A percentile compares a stretch with the other conserved stretches of the same genome.
Conservation (phyloP, 257 asterid species). For the Phtheirospermum japonicum region DNA sequence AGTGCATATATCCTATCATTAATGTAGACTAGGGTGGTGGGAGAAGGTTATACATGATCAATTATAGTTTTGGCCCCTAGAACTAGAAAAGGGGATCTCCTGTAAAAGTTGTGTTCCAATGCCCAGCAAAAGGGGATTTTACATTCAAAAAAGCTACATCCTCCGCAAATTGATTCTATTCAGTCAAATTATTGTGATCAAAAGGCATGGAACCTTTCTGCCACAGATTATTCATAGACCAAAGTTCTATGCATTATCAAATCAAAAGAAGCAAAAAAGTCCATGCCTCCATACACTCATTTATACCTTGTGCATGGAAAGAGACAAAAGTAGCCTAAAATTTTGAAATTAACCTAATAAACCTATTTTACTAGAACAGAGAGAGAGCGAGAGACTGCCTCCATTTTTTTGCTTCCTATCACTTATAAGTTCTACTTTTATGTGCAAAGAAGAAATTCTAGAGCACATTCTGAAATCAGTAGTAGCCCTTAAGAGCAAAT, state of each 20-base stretch:
- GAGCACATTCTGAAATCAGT: background rate
- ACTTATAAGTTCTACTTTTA: background rate
- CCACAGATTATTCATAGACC: background rate
- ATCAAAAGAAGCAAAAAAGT: constrained; percentile 2
- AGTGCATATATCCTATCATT: background rate
- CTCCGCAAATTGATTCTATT: too few species aligned
- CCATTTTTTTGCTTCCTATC: background rate
- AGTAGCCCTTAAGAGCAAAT: background rate
- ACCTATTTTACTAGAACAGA: background rate
- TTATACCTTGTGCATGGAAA: background rate
- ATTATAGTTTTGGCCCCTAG: background rate
- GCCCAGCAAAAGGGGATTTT: background rate
- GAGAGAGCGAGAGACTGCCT: background rate
- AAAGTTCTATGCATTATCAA: background rate
- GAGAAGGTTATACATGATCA: background rate
- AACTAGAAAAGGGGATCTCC: background rate
- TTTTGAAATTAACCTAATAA: background rate
- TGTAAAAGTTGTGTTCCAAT: constrained; percentile 1
- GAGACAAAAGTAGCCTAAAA: background rate
- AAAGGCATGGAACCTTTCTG: background rate
- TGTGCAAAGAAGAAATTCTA: background rate
- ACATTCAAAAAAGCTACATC: background rate
- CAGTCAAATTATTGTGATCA: background rate
- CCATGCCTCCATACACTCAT: background rate
- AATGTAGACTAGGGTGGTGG: background rate